Base-by-base conservation (phyloP, 805 yeast genomes). In the Nakazawaea pomicola region DNA sequence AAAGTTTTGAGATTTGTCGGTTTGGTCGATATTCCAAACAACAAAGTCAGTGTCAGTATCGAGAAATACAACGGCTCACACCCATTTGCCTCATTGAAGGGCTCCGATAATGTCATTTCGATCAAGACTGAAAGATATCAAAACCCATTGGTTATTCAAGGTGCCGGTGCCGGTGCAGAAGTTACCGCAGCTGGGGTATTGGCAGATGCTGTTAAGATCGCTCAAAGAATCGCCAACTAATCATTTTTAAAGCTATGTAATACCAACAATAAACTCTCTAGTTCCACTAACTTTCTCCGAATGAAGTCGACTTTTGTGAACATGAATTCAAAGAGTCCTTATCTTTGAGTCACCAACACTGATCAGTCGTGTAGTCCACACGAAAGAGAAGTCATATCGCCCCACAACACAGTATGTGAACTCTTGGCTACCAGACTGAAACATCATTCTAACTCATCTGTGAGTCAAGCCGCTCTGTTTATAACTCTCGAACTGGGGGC, bases 1-100 rank as follows among this genome's bases (percentile, higher is more conserved):
- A 88, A 93, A 65, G 98, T 93, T 19, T 74, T 93, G 55, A 80
- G 99, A 68, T 93, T 84, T 57, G 95, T 93, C 33, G 99, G 98
- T 48, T 79, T 79, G 52, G 89, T 91, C 43, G 96, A 93, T 58
- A 67, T 90, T 48, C 71, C 76, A 43, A 69, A 74, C 54, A 77
- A 80, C 46, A 65, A 70, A 45, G 95, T 80, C 36, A 78, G 84
- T 36, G 98, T 91, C 46, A 96, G 91, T 51, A 83, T 93, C 53
- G 89, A 80, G 50, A 85, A 87, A 62, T 93, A 89, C 64, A 86
- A 80, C 43, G 71, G 74, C 43, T 82, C 91, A 53, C 98, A 93
- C 62, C 98, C 99, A 41, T 93, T 93, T 59, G 98, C 99, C 31
- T 73, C 95, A 10, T 75, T 93, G 60, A 84, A 86, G 69, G 99